A percentile compares a stretch with the other conserved stretches of the same genome.
These are phyloP conservation scores for Stagonosporopsis vannaccii DNA, from an alignment of 2,329 filamentous ascomycete species.

Conservation along the genomic window DNA sequence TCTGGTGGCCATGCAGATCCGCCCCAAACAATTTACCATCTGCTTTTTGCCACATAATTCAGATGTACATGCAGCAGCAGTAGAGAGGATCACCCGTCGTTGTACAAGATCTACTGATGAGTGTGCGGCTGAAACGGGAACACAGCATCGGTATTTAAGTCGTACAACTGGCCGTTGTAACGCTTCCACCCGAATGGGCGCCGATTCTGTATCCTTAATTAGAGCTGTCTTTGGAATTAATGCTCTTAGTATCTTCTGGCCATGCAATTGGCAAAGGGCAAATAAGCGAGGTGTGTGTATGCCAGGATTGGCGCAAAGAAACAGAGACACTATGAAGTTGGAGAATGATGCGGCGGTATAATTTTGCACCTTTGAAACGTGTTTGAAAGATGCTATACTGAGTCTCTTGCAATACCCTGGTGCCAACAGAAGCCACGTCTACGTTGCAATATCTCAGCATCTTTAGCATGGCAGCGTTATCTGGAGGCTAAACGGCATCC, in stretches of 20 bases:
- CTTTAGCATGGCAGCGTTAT: no score
- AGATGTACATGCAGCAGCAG: conserved; percentile 11
- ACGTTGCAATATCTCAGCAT: no score
- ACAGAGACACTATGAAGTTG: not conserved
- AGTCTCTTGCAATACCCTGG: no score
- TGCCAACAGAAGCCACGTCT: no score
- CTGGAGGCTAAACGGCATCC: no score
- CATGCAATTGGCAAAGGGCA: not conserved
- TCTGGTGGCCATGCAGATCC: conserved; percentile 3
- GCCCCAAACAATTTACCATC: conserved; percentile 4
- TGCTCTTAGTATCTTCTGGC: not conserved
- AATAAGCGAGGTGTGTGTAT: not conserved
- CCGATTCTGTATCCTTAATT: not conserved
- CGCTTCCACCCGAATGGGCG: conserved; percentile 9
- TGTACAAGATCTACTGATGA: conserved; percentile 13
- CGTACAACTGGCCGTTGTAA: conserved; percentile 23
- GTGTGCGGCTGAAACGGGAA: conserved; percentile 22
- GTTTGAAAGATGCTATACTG: not conserved
- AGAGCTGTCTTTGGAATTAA: not conserved
- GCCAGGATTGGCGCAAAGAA: not conserved
- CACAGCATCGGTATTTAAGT: conserved; percentile 13
- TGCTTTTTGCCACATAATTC: conserved; percentile 12
- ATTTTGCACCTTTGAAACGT: not conserved
- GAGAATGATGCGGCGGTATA: not conserved
- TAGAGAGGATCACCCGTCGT: conserved; percentile 10